A percentile compares a stretch with the other conserved stretches of the same genome.
phyloP scores from a whole-genome alignment of 2,329 filamentous ascomycete genomes.

The Colletotrichum sp. region DNA sequence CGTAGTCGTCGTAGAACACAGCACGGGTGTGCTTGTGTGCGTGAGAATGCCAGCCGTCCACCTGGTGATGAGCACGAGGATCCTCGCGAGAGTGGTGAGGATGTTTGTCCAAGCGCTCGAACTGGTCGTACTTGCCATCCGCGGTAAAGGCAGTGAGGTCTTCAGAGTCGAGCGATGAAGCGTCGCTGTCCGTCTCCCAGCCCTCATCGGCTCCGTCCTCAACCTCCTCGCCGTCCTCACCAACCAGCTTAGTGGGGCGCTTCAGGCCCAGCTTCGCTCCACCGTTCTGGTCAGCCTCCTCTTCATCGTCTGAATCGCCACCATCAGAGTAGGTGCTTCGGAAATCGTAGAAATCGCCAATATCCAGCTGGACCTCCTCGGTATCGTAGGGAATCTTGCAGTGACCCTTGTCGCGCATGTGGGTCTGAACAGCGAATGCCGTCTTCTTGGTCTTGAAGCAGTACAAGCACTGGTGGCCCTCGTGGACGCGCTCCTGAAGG shows the following conservation, averaged over 20 bases:
- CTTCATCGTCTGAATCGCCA: slow-evolving; percentile 66
- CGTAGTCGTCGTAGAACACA: slow-evolving; percentile 90
- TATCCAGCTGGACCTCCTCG: slow-evolving; percentile 89
- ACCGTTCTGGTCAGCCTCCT: slow-evolving; percentile 54
- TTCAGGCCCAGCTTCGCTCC: slow-evolving; percentile 75
- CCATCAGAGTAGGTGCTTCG: slow-evolving; percentile 91
- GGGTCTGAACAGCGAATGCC: slow-evolving; percentile 83
- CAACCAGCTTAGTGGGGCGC: slow-evolving; percentile 57
- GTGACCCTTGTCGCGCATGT: slow-evolving; percentile 97
- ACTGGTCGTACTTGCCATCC: slow-evolving; percentile 73
- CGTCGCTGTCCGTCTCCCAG: slow-evolving; percentile 94
- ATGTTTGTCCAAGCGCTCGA: slow-evolving; percentile 74
- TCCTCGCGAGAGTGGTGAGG: slow-evolving; percentile 78
- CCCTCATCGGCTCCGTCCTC: slow-evolving; percentile 73
- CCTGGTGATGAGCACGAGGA: slow-evolving; percentile 74
- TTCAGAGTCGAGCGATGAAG: slow-evolving; percentile 86
- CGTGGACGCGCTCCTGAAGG: slow-evolving; percentile 79
- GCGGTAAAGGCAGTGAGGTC: slow-evolving; percentile 82
- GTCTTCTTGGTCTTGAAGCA: slow-evolving; percentile 85
- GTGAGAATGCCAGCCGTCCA: slow-evolving; percentile 82
- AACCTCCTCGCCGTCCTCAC: slow-evolving; percentile 52
- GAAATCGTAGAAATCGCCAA: slow-evolving; percentile 98
- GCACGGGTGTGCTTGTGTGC: slow-evolving; percentile 77
- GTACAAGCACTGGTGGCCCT: slow-evolving; percentile 83
- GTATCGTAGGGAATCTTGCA: slow-evolving; percentile 94